phyloP scores from a whole-genome alignment of 148 eudicot genomes.

The Camellia japonica region DNA sequence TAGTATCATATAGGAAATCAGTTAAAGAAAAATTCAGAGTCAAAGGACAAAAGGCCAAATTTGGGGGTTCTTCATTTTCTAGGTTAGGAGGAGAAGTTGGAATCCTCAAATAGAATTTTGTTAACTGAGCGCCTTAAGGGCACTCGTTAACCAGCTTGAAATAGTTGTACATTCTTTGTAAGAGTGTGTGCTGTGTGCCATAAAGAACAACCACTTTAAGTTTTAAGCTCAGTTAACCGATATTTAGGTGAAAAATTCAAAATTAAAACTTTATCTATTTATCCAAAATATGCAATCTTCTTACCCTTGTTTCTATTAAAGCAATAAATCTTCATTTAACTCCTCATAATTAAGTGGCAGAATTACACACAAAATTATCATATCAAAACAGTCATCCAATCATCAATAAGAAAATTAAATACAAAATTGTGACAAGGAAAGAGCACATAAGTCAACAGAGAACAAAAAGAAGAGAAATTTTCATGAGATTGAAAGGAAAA shows the following conservation, averaged over 20 bases:
- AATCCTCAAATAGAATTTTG: not conserved
- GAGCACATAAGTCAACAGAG: not conserved
- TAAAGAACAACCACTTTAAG: too few species aligned
- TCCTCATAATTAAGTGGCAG: not conserved
- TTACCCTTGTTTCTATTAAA: too few species aligned
- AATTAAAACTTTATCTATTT: too few species aligned
- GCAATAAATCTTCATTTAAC: not conserved
- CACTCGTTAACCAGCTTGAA: too few species aligned
- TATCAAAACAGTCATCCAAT: not conserved
- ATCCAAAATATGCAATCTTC: too few species aligned
- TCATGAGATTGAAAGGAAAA: not conserved
- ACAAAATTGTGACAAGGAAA: constrained; percentile 3
- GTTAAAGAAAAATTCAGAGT: not conserved
- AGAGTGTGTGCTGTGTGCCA: too few species aligned
- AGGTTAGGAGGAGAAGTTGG: not conserved
- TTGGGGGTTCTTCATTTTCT: not conserved
- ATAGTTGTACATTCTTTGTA: too few species aligned
- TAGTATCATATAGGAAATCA: not conserved
- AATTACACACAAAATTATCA: not conserved
- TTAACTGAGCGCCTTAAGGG: too few species aligned
- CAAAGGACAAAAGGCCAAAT: constrained; percentile 1
- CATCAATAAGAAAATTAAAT: not conserved
- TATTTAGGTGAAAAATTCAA: not conserved
- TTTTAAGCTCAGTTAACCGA: not conserved
- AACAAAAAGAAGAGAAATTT: not conserved